Evolutionary conservation across 495 filamentous ascomycete species (phyloP).

Genomic region (Neurospora sp.): DNA sequence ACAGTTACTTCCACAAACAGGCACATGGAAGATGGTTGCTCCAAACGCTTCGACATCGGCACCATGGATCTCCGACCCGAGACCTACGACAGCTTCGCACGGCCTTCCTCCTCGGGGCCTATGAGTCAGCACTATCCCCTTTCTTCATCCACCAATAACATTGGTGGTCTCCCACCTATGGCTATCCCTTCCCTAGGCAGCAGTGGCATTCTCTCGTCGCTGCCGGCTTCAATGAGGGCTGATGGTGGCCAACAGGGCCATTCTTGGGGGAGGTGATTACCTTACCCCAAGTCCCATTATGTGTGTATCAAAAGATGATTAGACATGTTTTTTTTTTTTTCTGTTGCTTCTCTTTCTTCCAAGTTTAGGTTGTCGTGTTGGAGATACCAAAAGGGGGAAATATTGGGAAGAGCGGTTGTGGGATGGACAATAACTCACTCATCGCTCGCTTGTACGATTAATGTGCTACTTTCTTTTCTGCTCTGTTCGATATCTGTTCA

Average conservation of each 20-base stretch:
- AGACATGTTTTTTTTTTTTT: background rate
- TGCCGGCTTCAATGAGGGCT: conserved; percentile 27
- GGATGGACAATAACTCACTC: background rate
- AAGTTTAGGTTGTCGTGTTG: background rate
- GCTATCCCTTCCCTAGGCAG: conserved; percentile 29
- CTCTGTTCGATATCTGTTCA: background rate
- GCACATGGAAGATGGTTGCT: conserved; percentile 73
- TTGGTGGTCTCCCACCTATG: conserved; percentile 31
- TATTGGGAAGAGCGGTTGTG: background rate
- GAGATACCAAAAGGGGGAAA: background rate
- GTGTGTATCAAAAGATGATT: background rate
- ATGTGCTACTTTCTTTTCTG: background rate
- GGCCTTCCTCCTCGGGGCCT: conserved; percentile 13
- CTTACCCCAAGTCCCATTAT: background rate
- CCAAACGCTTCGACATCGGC: conserved; percentile 56
- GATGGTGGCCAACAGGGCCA: background rate
- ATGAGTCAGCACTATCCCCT: conserved; percentile 13
- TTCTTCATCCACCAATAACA: background rate
- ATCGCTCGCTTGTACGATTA: background rate
- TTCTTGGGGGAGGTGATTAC: background rate
- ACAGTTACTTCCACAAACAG: conserved; percentile 26
- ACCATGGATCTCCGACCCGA: conserved; percentile 36
- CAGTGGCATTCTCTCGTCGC: conserved; percentile 24
- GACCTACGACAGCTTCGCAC: conserved; percentile 22
- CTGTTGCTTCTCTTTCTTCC: background rate